These are phyloP conservation scores for Alternaria postmessia DNA, from an alignment of 2,329 filamentous ascomycete species.

Conservation along the genomic window DNA sequence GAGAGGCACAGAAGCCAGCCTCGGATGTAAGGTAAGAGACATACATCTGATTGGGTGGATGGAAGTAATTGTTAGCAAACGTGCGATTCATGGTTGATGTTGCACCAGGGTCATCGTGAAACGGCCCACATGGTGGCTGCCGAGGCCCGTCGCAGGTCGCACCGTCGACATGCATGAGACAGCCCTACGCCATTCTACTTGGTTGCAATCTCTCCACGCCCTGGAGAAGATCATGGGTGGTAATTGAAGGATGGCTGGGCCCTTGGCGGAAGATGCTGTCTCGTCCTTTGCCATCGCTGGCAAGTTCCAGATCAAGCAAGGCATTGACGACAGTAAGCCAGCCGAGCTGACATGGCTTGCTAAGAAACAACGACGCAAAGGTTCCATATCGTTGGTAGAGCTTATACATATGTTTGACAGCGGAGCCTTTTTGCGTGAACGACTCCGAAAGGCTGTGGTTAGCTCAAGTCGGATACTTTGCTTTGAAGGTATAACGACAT, in stretches of 20 bases:
- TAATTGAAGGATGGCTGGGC: background rate
- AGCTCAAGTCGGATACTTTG: background rate
- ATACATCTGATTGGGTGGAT: background rate
- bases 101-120: constrained; percentile 9
- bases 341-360: background rate
- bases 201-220: background rate
- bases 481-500: background rate
- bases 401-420: background rate
- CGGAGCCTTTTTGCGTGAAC: background rate
- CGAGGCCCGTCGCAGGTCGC: constrained; percentile 12
- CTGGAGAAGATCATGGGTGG: background rate
- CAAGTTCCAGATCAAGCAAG: background rate
- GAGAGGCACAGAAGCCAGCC: background rate
- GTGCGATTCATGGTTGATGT: constrained; percentile 1
- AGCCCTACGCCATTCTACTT: constrained; percentile 5
- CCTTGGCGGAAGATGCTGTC: constrained; percentile 2
- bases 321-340: background rate
- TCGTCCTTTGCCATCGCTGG: background rate
- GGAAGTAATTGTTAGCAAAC: background rate
- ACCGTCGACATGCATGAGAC: constrained; percentile 6
- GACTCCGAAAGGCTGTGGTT: background rate
- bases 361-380: background rate
- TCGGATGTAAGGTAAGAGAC: background rate
- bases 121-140: constrained; percentile 5
- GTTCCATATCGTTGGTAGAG: background rate